A percentile compares a stretch with the other conserved stretches of the same genome.
Evolutionary conservation across 768 basidiomycete species (phyloP).

Genomic region (Mycena olivaceomarginata): DNA sequence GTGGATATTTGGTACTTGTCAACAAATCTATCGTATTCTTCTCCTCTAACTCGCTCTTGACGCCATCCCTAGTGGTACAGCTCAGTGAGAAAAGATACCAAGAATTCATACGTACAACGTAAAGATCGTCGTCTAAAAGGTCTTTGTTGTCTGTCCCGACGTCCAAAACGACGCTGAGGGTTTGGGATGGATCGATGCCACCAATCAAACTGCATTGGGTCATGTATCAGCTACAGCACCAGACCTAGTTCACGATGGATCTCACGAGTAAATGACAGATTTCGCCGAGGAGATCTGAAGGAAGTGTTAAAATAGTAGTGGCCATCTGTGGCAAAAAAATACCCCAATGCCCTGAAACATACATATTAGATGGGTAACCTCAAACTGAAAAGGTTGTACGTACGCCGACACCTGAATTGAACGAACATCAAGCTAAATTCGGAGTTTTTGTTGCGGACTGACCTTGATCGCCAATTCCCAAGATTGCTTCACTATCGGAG

Average conservation of each 20-base stretch:
- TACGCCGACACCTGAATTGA: slow-evolving; percentile 83
- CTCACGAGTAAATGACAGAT: slow-evolving; percentile 84
- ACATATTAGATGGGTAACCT: slow-evolving; percentile 17
- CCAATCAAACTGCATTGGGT: slow-evolving; percentile 70
- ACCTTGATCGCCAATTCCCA: slow-evolving; percentile 79
- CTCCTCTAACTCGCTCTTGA: slow-evolving; percentile 80
- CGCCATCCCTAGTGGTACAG: slow-evolving; percentile 77
- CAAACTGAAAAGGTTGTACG: slow-evolving; percentile 44
- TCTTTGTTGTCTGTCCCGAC: slow-evolving; percentile 86
- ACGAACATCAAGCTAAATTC: background rate
- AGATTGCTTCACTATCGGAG: slow-evolving; percentile 90
- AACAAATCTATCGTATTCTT: slow-evolving; percentile 85
- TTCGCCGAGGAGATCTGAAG: slow-evolving; percentile 84
- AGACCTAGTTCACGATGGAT: background rate
- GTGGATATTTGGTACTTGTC: slow-evolving; percentile 71
- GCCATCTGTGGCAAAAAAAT: slow-evolving; percentile 3
- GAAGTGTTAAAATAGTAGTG: background rate
- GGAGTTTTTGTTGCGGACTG: background rate
- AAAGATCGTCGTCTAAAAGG: slow-evolving; percentile 77
- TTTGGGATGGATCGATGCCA: slow-evolving; percentile 77
- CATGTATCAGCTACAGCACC: background rate
- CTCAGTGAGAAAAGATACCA: background rate
- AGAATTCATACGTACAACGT: slow-evolving; percentile 70
- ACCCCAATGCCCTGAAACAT: slow-evolving; percentile 37
- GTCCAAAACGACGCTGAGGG: slow-evolving; percentile 79